Percentiles rank a stretch among this genome's conserved stretches.
These are phyloP conservation scores for Lizonia empirigonia DNA, from an alignment of 2,329 filamentous ascomycete species.

Conservation along the genomic window DNA sequence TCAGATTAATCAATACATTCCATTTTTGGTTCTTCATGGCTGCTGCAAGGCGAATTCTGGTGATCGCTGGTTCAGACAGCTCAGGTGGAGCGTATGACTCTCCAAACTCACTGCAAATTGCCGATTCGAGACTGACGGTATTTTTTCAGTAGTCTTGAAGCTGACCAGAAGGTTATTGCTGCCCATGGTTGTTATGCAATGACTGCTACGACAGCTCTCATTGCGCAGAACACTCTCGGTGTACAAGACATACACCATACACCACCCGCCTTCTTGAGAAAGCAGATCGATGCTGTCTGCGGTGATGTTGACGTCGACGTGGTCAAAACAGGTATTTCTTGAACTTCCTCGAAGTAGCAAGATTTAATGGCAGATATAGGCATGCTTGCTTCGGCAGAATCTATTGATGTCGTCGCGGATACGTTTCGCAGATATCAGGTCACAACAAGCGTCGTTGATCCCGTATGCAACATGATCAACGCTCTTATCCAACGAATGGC, in stretches of 20 bases:
- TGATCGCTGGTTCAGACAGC: slow-evolving; percentile 88
- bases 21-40: slow-evolving; percentile 27
- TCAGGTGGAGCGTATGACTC: slow-evolving; percentile 80
- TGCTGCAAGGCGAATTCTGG: slow-evolving; percentile 64
- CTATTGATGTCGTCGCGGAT: slow-evolving; percentile 70
- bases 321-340: slow-evolving; percentile 77
- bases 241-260: slow-evolving; percentile 81
- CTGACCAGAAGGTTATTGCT: slow-evolving; percentile 92
- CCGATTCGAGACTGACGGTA: slow-evolving; percentile 25
- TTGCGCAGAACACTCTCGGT: slow-evolving; percentile 91
- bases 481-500: background rate
- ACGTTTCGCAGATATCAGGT: slow-evolving; percentile 65
- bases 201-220: slow-evolving; percentile 92
- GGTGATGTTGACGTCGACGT: slow-evolving; percentile 87
- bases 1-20: background rate
- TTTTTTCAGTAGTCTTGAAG: slow-evolving; percentile 78
- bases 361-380: slow-evolving; percentile 56
- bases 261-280: slow-evolving; percentile 77
- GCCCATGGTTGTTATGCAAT: slow-evolving; percentile 94
- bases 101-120: slow-evolving; percentile 20
- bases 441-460: slow-evolving; percentile 71
- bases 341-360: background rate
- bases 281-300: slow-evolving; percentile 84
- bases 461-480: slow-evolving; percentile 59
- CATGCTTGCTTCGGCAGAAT: slow-evolving; percentile 78